A percentile compares a stretch with the other conserved stretches of the same genome.
Conservation (phyloP, 305 asterid species). For the Fraxinus sp. region DNA sequence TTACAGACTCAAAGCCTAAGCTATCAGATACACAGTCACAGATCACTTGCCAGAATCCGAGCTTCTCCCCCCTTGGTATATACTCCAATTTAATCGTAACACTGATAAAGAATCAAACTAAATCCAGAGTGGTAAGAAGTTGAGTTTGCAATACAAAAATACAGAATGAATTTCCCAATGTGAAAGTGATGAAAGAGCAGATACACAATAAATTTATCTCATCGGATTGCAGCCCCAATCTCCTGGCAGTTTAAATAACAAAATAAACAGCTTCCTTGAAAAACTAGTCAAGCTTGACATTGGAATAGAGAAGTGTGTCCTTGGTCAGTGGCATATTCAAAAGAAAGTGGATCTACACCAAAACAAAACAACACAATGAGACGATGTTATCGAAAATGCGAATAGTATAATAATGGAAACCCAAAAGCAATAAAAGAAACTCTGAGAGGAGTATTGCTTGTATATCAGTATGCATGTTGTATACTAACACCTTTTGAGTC, state of each 20-base stretch:
- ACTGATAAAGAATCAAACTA: background rate
- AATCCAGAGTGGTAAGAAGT: conserved; percentile 24
- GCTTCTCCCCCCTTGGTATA: conserved; percentile 12
- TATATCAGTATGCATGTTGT: background rate
- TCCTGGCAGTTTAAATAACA: conserved; percentile 16
- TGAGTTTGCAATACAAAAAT: conserved; percentile 18
- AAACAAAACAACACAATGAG: conserved; percentile 30
- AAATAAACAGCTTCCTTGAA: conserved; percentile 19
- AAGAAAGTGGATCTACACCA: conserved; percentile 69
- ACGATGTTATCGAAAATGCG: background rate
- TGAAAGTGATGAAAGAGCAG: background rate
- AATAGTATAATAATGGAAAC: background rate
- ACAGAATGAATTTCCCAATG: background rate
- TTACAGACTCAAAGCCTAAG: conserved; percentile 1
- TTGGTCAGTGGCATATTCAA: conserved; percentile 80
- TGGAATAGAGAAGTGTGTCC: conserved; percentile 92
- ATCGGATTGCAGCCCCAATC: conserved; percentile 21
- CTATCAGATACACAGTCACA: conserved; percentile 14
- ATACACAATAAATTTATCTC: conserved; percentile 22
- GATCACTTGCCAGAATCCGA: background rate
- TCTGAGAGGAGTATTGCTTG: background rate
- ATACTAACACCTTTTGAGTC: background rate
- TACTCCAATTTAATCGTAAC: conserved; percentile 26
- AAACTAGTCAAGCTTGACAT: conserved; percentile 79
- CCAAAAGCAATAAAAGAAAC: background rate